A percentile compares a stretch with the other conserved stretches of the same genome.
Evolutionary conservation across 108 stramenopile genomes (phyloP).

Genomic region (Craspedostauros australis): DNA sequence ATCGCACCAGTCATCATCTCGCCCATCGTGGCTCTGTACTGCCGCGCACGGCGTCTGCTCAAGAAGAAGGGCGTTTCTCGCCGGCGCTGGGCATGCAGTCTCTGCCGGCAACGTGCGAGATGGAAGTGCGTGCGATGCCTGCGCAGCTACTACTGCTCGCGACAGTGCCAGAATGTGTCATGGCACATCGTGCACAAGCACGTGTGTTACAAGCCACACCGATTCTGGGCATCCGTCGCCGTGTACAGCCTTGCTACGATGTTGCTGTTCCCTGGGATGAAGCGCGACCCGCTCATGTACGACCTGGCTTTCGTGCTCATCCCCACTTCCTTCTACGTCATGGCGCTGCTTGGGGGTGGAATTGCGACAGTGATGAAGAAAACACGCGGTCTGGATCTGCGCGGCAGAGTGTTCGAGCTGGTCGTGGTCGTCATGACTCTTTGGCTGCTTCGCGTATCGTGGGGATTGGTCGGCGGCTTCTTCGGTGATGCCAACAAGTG

Average conservation of each 20-base stretch:
- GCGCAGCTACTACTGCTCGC: slow-evolving; percentile 82
- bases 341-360: slow-evolving; percentile 74
- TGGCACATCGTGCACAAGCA: slow-evolving; percentile 94
- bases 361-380: slow-evolving; percentile 60
- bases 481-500: slow-evolving; percentile 63
- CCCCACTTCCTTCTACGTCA: slow-evolving; percentile 60
- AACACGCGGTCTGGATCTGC: slow-evolving; percentile 57
- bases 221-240: slow-evolving; percentile 68
- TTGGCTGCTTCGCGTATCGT: slow-evolving; percentile 50
- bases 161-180: slow-evolving; percentile 89
- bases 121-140: slow-evolving; percentile 92
- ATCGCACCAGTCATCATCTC: slow-evolving; percentile 74
- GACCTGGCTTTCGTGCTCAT: slow-evolving; percentile 61
- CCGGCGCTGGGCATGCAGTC: slow-evolving; percentile 86
- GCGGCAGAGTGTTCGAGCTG: slow-evolving; percentile 69
- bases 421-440: slow-evolving; percentile 55
- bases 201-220: slow-evolving; percentile 84
- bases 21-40: slow-evolving; percentile 79
- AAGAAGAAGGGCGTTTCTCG: slow-evolving; percentile 84
- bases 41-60: slow-evolving; percentile 67
- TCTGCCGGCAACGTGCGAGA: slow-evolving; percentile 77
- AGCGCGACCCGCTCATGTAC: slow-evolving; percentile 69
- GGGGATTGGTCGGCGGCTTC: slow-evolving; percentile 69
- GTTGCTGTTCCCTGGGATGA: slow-evolving; percentile 57
- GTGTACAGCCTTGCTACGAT: slow-evolving; percentile 49